Percentiles rank a stretch among this genome's conserved stretches.
These are phyloP conservation scores for Colletotrichum karsti DNA, from an alignment of 2,329 filamentous ascomycete species.

Conservation along the genomic window DNA sequence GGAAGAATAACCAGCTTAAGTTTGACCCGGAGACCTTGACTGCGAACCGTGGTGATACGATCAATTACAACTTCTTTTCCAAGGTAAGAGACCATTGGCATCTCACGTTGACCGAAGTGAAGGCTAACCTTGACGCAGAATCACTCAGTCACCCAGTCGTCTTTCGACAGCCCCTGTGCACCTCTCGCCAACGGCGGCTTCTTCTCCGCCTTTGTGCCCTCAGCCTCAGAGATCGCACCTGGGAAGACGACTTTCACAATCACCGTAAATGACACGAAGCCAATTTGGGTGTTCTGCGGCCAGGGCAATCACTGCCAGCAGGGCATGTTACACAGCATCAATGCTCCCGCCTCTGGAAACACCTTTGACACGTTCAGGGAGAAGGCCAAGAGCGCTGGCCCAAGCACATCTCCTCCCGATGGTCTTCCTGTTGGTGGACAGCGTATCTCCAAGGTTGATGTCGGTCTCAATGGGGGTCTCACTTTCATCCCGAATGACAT, in stretches of 20 bases:
- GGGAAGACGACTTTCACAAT: slow-evolving; percentile 51
- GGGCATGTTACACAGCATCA: slow-evolving; percentile 49
- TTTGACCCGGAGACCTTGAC: slow-evolving; percentile 46
- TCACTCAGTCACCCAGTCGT: slow-evolving; percentile 50
- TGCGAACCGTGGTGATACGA: slow-evolving; percentile 45
- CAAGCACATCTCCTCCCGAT: slow-evolving; percentile 39
- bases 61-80: slow-evolving; percentile 51
- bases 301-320: slow-evolving; percentile 54
- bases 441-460: slow-evolving; percentile 42
- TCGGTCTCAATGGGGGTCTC: slow-evolving; percentile 40
- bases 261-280: slow-evolving; percentile 52
- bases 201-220: slow-evolving; percentile 52
- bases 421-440: slow-evolving; percentile 41
- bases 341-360: slow-evolving; percentile 43
- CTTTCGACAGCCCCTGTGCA: slow-evolving; percentile 48
- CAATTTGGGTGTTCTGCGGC: slow-evolving; percentile 59
- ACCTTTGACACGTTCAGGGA: slow-evolving; percentile 44
- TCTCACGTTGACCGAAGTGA: too few relatives aligned
- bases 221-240: slow-evolving; percentile 35
- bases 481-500: slow-evolving; percentile 44
- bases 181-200: slow-evolving; percentile 42
- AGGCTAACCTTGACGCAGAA: slow-evolving; percentile 36
- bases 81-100: slow-evolving; percentile 32
- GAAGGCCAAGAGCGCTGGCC: slow-evolving; percentile 35
- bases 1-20: slow-evolving; percentile 43